Evolutionary conservation across 805 yeast genomes (phyloP).

Genomic region (Ogataea nonfermentans): DNA sequence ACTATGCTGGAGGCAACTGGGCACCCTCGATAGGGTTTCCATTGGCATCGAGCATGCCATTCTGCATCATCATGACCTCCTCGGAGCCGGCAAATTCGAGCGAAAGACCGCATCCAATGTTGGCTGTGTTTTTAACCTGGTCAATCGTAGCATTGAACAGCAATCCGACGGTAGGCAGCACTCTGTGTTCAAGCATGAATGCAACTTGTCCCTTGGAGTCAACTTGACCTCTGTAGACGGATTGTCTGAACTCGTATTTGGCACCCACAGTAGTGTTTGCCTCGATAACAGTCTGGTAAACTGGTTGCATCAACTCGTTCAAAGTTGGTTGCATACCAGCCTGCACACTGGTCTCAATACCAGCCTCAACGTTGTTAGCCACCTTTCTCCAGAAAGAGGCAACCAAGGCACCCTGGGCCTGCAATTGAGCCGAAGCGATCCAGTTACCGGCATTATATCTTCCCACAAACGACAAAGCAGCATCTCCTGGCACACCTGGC

Average conservation of each 20-base stretch:
- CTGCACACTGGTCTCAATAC: constrained; percentile 80
- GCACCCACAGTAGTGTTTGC: constrained; percentile 95
- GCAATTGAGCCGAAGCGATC: constrained; percentile 92
- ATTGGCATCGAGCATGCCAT: constrained; percentile 76
- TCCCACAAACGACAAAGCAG: constrained; percentile 84
- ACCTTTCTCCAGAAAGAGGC: constrained; percentile 95
- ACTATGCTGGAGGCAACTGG: constrained; percentile 24
- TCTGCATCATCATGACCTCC: constrained; percentile 88
- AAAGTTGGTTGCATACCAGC: constrained; percentile 77
- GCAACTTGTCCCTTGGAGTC: constrained; percentile 90
- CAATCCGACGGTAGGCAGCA: constrained; percentile 86
- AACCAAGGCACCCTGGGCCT: constrained; percentile 85
- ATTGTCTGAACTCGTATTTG: constrained; percentile 95
- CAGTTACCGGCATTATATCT: constrained; percentile 87
- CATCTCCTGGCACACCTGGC: constrained; percentile 74
- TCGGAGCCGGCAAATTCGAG: constrained; percentile 94
- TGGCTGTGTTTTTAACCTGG: constrained; percentile 74
- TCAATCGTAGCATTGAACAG: constrained; percentile 89
- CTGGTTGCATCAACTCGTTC: constrained; percentile 72
- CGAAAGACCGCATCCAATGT: constrained; percentile 91
- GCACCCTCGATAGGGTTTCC: constrained; percentile 87
- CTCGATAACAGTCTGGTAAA: constrained; percentile 80
- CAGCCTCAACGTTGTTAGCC: constrained; percentile 91
- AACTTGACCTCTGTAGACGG: constrained; percentile 91
- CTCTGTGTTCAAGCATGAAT: constrained; percentile 88